Base-by-base conservation (phyloP, 805 yeast species). In the Wickerhamiella vanderwaltii region DNA sequence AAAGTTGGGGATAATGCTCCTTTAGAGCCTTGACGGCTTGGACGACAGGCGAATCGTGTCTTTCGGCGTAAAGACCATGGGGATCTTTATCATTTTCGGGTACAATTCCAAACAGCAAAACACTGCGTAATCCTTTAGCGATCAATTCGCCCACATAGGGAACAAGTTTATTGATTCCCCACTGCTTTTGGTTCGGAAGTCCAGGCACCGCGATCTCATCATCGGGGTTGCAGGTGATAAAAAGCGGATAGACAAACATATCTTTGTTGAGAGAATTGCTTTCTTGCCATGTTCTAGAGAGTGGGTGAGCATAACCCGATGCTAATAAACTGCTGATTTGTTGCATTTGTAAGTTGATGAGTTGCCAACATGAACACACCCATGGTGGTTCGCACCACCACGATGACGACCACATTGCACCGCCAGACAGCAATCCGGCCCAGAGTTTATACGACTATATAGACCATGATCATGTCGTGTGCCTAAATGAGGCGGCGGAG, bases 1-100 rank as follows among this genome's bases (percentile, higher is more conserved):
- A 88, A 45, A 91, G 69, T 20, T 74, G 79, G 4, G 98, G 97
- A 64, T 82, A 87, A 12, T 71, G 62, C 33, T 61, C 48, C 46
- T 70, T 70, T 43, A 91, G 68, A 1, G 72, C 67, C 55, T 76
- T 79, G 52, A 82, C 78, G 16, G 88, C 81, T 47, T 61, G 69
- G 50, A 91, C 87, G 2, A 91, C 97, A 1, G 98, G 97, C 0
- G 97, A 96, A 25, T 83, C 72, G 29, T 95, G 95, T 60, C 86
- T 95, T 60, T 91, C 97, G 1, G 98, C 98, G 35, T 85, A 73
- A 1, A 94, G 73, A 6, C 95, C 98, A 25, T 66, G 67, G 5
- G 72, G 67, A 59, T 91, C 98, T 55, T 91, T 91, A 37, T 64
- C 72, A 6, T 80, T 85, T 1, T 70, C 77, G 43, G 74, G 74